Evolutionary conservation across 2,329 filamentous ascomycete genomes (phyloP), one percentile per base, ranked within the genome.

Genomic region (Zelopaecilomyces penicillatus): DNA sequence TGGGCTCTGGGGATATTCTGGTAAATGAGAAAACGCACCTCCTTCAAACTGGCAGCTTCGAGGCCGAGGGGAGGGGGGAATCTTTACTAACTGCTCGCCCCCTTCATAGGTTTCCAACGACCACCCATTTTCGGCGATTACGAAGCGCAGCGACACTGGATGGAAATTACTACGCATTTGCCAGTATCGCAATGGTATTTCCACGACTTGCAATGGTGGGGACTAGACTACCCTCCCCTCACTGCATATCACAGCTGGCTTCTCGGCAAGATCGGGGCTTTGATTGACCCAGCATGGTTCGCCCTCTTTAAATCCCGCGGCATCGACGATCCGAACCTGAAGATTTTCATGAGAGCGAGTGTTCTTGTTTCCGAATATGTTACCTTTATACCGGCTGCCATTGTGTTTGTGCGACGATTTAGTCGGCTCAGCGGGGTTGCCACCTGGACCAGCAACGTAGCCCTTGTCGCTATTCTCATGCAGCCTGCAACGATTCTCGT

Each of bases 211-310:
- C 76, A 91, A 58, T 98, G 91, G 83, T 98, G 93, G 93, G 94
- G 94, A 1, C 75, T 98, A 53, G 93, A 98, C 67, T 98, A 98
- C 64, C 93, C 93, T 45, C 93, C 93, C 42, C 76, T 98, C 67
- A 98, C 93, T 43, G 94, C 93, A 42, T 98, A 98, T 67, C 93
- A 98, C 66, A 96, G 90, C 70, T 97, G 90, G 91, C 60, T 93
- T n/a, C 70, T 94, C 49, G 93, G 93, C 51, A 85, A 84, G 65
- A 78, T 96, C 71, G 93, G 93, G 41, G 75, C 80, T 42, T 63
- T 82, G 33, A 84, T 97, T 62, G 74, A 95, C 52, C 82, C 86
- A 1, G 66, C 78, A 6, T 98, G 93, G 93, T 98, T 97, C 62
- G 82, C 82, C 8, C 78, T 98, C 10, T 79, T 87, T 60, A 75